Conservation (phyloP, 2,329 filamentous ascomycete species). For the Trichoderma citrinoviride region DNA sequence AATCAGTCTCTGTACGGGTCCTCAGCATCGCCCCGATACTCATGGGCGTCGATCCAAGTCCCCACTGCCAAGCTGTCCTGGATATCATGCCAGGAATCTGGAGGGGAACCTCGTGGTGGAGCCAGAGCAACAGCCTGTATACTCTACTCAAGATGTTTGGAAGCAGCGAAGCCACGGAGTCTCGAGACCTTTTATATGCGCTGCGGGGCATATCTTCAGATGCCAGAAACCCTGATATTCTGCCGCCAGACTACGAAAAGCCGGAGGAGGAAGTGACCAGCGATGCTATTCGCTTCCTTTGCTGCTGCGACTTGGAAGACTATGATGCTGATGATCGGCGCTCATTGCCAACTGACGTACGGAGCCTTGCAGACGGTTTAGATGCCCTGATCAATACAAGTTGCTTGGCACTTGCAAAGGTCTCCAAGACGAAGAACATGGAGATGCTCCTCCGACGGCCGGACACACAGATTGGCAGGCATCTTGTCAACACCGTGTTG, state of each 20-base stretch:
- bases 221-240: not conserved
- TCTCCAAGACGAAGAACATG: not conserved
- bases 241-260: not conserved
- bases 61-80: not conserved
- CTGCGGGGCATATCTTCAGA: not conserved
- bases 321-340: not conserved
- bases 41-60: not conserved
- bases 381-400: not conserved
- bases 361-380: not conserved
- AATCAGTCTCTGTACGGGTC: not conserved
- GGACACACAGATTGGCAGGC: too few species aligned
- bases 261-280: not conserved
- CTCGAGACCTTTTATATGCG: not conserved
- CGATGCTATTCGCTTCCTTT: not conserved
- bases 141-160: not conserved
- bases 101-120: not conserved
- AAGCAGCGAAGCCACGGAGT: not conserved
- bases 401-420: not conserved
- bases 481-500: too few species aligned
- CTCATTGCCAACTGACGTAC: not conserved
- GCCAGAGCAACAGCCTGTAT: not conserved
- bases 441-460: not conserved
- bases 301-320: constrained; percentile 3
- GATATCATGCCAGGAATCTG: constrained; percentile 1
- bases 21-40: not conserved